Evolutionary conservation across 352 stramenopile species (phyloP).

Genomic region (Phytophthora crassamura): DNA sequence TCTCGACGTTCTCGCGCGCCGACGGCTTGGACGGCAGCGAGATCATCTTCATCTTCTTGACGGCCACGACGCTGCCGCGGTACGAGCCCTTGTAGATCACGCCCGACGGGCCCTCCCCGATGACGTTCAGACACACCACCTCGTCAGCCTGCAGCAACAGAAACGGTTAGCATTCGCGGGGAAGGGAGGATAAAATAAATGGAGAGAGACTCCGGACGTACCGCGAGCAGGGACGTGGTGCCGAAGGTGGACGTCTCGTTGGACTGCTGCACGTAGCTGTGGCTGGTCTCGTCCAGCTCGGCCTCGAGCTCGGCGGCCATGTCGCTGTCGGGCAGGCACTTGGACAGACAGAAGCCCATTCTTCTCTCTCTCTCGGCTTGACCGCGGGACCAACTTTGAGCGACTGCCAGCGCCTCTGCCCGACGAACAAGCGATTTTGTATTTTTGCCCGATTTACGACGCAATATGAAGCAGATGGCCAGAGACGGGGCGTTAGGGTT

Average conservation of each 20-base stretch:
- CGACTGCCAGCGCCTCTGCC: conserved; percentile 30
- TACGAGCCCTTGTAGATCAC: conserved; percentile 90
- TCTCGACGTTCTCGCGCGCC: conserved; percentile 79
- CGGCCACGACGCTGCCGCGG: conserved; percentile 80
- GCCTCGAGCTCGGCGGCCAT: conserved; percentile 87
- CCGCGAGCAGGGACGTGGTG: conserved; percentile 76
- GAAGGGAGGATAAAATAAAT: not conserved
- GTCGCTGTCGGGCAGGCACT: conserved; percentile 83
- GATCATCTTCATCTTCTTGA: conserved; percentile 91
- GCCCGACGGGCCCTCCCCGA: conserved; percentile 81
- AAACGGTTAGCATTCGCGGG: not conserved
- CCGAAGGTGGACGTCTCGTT: conserved; percentile 65
- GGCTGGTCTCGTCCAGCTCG: conserved; percentile 76
- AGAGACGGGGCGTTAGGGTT: conserved; percentile 15
- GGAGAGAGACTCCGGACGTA: conserved; percentile 29
- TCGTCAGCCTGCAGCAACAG: conserved; percentile 65
- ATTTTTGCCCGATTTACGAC: conserved; percentile 27
- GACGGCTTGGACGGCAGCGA: conserved; percentile 58
- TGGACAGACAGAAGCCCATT: conserved; percentile 89
- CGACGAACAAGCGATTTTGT: conserved; percentile 18
- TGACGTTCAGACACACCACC: conserved; percentile 80
- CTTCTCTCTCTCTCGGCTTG: conserved; percentile 19
- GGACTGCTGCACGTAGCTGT: conserved; percentile 59
- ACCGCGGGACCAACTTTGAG: conserved; percentile 23
- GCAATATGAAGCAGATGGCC: not conserved